Percentiles rank a stretch among this genome's conserved stretches.
phyloP scores from a whole-genome alignment of 2,329 filamentous ascomycete genomes.

The Tolypocladium paradoxum region DNA sequence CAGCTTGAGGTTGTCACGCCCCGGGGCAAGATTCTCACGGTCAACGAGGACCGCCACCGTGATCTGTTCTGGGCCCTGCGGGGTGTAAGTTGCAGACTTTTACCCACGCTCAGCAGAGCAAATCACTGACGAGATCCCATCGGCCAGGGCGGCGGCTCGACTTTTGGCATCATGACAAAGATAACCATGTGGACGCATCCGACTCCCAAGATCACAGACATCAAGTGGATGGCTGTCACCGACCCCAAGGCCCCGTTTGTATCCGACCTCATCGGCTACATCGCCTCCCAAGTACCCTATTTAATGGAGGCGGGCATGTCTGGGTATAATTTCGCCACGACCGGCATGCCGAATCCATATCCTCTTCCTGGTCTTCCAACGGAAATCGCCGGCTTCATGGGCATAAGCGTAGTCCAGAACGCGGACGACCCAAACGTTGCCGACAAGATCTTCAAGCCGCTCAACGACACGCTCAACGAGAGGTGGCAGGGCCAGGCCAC shows the following conservation, averaged over 20 bases:
- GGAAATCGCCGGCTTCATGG: slow-evolving; percentile 23
- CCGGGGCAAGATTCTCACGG: slow-evolving; percentile 34
- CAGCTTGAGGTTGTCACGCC: slow-evolving; percentile 47
- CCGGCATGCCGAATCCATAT: slow-evolving; percentile 19
- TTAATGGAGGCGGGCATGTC: slow-evolving; percentile 41
- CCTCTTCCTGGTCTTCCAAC: slow-evolving; percentile 22
- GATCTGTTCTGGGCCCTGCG: slow-evolving; percentile 56
- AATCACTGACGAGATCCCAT: neutral
- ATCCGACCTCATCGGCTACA: slow-evolving; percentile 35
- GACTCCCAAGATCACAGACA: slow-evolving; percentile 21
- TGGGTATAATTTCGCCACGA: slow-evolving; percentile 32
- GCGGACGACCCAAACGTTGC: slow-evolving; percentile 16
- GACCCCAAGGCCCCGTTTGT: slow-evolving; percentile 23
- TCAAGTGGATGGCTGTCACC: slow-evolving; percentile 12
- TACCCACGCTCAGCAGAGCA: neutral
- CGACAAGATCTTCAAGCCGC: slow-evolving; percentile 18
- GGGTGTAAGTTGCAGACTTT: slow-evolving; percentile 29
- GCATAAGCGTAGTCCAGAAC: slow-evolving; percentile 24
- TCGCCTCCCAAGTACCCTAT: slow-evolving; percentile 33
- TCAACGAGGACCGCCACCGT: slow-evolving; percentile 39
- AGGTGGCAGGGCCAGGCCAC: slow-evolving; percentile 20
- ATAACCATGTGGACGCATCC: slow-evolving; percentile 43
- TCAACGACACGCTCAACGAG: slow-evolving; percentile 25
- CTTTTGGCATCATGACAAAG: slow-evolving; percentile 49
- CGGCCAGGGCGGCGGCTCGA: slow-evolving; percentile 43